These are phyloP conservation scores for Poa pratensis DNA, from an alignment of 176 grass and related monocot genomes.

Conservation along the genomic window DNA sequence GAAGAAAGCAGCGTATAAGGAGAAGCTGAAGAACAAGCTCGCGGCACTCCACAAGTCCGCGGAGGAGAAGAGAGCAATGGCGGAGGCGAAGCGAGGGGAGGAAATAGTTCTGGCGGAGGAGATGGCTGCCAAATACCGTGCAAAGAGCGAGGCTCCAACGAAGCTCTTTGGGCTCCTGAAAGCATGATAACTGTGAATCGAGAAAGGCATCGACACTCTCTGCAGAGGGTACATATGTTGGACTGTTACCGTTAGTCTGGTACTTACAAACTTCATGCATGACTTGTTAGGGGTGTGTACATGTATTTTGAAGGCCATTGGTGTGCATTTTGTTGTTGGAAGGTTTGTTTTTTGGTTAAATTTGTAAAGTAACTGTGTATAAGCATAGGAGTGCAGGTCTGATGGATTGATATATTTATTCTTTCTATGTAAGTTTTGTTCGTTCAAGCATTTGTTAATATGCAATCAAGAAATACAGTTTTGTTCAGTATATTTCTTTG, in stretches of 20 bases:
- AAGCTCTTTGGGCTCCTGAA: slow-evolving; percentile 67
- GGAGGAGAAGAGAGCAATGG: slow-evolving; percentile 71
- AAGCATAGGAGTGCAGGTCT: slow-evolving; percentile 43
- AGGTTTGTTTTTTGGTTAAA: slow-evolving; percentile 29
- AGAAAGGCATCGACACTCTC: not conserved
- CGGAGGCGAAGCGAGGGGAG: slow-evolving; percentile 65
- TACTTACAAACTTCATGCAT: slow-evolving; percentile 5
- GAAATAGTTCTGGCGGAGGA: slow-evolving; percentile 70
- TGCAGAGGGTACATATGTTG: not conserved
- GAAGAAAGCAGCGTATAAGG: slow-evolving; percentile 73
- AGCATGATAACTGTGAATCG: slow-evolving; percentile 29
- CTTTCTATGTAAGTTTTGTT: slow-evolving; percentile 31
- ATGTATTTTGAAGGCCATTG: slow-evolving; percentile 27
- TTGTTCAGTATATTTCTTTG: not conserved
- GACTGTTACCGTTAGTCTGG: slow-evolving; percentile 8
- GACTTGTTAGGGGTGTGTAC: slow-evolving; percentile 30
- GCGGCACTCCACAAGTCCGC: slow-evolving; percentile 71
- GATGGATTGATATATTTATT: slow-evolving; percentile 39
- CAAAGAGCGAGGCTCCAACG: slow-evolving; percentile 60
- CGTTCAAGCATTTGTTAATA: slow-evolving; percentile 17
- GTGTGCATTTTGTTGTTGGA: slow-evolving; percentile 18
- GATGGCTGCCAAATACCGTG: slow-evolving; percentile 71
- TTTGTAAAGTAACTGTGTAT: slow-evolving; percentile 48
- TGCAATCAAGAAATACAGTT: not conserved
- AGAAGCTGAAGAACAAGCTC: slow-evolving; percentile 80